phyloP scores from a whole-genome alignment of 345 rosid species.

The Carallia pectinifolia region DNA sequence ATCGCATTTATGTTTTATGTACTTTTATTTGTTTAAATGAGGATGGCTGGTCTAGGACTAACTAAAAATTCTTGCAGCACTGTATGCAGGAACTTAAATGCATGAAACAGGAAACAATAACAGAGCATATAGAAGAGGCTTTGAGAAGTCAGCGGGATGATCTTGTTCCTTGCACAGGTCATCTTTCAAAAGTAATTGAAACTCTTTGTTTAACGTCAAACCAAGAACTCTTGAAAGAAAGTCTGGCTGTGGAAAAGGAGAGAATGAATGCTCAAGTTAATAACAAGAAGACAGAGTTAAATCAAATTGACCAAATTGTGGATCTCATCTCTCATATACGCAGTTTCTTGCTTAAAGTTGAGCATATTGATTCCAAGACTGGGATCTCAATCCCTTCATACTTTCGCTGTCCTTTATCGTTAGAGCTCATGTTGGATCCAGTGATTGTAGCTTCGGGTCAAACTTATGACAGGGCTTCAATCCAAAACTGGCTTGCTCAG shows the following conservation, averaged over 20 bases:
- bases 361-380: conserved; percentile 49
- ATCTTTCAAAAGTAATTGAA: conserved; percentile 49
- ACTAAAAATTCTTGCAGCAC: conserved; percentile 42
- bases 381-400: conserved; percentile 68
- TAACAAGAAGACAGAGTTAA: conserved; percentile 36
- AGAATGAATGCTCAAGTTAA: conserved; percentile 41
- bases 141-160: conserved; percentile 49
- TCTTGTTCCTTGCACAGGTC: conserved; percentile 42
- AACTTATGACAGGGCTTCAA: conserved; percentile 84
- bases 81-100: conserved; percentile 62
- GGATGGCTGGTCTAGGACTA: conserved; percentile 20
- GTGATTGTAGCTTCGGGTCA: conserved; percentile 94
- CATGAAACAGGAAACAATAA: conserved; percentile 47
- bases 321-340: conserved; percentile 63
- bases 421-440: conserved; percentile 90
- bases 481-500: conserved; percentile 82
- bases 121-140: conserved; percentile 48
- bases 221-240: conserved; percentile 73
- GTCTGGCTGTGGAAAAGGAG: conserved; percentile 79
- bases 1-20: not conserved
- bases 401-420: conserved; percentile 82
- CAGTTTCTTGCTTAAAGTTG: conserved; percentile 57
- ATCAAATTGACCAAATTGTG: conserved; percentile 46
- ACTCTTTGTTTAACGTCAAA: conserved; percentile 55
- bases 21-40: not conserved